Evolutionary conservation across 345 rosid genomes (phyloP).

Genomic region (Firmiana major): DNA sequence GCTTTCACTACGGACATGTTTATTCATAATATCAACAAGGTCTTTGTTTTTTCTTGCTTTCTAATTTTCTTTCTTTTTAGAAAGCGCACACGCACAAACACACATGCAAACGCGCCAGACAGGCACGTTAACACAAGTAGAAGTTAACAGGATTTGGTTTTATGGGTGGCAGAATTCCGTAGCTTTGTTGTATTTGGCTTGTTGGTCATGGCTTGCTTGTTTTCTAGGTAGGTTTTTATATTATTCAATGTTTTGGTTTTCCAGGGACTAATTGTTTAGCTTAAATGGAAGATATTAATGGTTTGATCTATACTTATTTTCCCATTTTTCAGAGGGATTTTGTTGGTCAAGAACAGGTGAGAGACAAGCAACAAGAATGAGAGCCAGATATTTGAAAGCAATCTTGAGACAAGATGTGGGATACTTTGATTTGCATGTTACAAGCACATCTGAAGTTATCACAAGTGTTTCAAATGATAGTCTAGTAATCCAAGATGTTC

Average conservation of each 20-base stretch:
- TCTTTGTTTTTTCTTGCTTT: not conserved
- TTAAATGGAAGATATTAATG: not conserved
- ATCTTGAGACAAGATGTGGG: slow-evolving; percentile 82
- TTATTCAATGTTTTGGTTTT: not conserved
- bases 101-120: not conserved
- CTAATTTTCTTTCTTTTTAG: not conserved
- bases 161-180: slow-evolving; percentile 57
- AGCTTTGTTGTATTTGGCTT: slow-evolving; percentile 63
- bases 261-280: not conserved
- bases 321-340: slow-evolving; percentile 51
- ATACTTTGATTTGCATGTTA: slow-evolving; percentile 80
- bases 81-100: not conserved
- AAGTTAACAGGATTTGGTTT: slow-evolving; percentile 5
- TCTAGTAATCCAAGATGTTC: slow-evolving; percentile 74
- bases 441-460: slow-evolving; percentile 74
- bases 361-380: slow-evolving; percentile 80
- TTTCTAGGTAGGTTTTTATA: slow-evolving; percentile 54
- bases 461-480: slow-evolving; percentile 76
- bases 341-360: slow-evolving; percentile 95
- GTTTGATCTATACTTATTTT: not conserved
- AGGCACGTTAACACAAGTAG: not conserved
- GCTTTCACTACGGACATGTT: slow-evolving; percentile 26
- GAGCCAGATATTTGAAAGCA: slow-evolving; percentile 69
- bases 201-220: slow-evolving; percentile 66
- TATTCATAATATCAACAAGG: slow-evolving; percentile 44